Evolutionary conservation across 306 rosid genomes (phyloP).

Genomic region (Sesbania bispinosa): DNA sequence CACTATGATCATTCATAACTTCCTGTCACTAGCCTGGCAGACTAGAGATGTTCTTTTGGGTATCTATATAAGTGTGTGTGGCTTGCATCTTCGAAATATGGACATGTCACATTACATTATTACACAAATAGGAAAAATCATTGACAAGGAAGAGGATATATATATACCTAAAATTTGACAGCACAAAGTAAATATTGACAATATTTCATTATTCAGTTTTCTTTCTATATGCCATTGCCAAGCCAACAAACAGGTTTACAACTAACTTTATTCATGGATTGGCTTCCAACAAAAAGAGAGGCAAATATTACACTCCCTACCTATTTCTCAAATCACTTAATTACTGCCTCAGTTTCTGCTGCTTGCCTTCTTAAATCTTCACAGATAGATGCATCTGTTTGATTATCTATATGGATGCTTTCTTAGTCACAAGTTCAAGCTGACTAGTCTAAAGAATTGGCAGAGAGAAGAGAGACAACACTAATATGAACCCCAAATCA

Average conservation of each 20-base stretch:
- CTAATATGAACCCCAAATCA: background rate
- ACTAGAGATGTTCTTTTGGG: background rate
- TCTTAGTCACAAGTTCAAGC: slow-evolving; percentile 1
- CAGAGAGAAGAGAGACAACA: slow-evolving; percentile 21
- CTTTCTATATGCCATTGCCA: background rate
- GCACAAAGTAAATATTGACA: background rate
- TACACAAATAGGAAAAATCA: background rate
- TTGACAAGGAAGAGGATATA: background rate
- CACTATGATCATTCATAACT: background rate
- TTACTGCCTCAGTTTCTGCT: slow-evolving; percentile 19
- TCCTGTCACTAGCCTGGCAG: background rate
- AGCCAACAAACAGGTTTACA: slow-evolving; percentile 18
- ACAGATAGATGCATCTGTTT: background rate
- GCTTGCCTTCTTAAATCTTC: slow-evolving; percentile 13
- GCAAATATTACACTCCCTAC: slow-evolving; percentile 13
- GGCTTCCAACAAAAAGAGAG: slow-evolving; percentile 22
- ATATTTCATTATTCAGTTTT: background rate
- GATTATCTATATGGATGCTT: background rate
- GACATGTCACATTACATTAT: background rate
- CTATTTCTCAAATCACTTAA: slow-evolving; percentile 19
- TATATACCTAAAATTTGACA: background rate
- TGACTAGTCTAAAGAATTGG: slow-evolving; percentile 14
- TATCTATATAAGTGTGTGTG: too few species aligned
- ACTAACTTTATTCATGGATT: slow-evolving; percentile 32
- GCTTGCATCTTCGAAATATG: background rate